Evolutionary conservation across 495 filamentous ascomycete genomes (phyloP), one percentile per base, ranked within the genome.

Genomic region (Schizothecium vesticola): DNA sequence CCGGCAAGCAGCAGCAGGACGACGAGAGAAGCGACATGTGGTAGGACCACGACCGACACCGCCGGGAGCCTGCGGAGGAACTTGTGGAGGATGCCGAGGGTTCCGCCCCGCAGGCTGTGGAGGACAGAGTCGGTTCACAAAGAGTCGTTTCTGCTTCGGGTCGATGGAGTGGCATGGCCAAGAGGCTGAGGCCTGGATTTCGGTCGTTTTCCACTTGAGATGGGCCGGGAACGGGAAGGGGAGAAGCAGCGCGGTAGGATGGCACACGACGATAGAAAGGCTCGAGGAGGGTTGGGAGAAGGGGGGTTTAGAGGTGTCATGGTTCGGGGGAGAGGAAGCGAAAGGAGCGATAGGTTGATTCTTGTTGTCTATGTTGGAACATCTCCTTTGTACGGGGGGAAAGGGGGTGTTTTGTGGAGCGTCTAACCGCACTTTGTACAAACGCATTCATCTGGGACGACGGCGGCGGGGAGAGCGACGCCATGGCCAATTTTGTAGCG

Each of bases 21-120:
- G 67, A 73, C 12, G 72, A 74, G 67, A 64, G 66, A 23, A 68
- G 59, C 66, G 72, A 77, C 36, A 75, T 74, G 75, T 77, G 74
- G 75, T 77, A 77, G 75, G 23, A 58, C 67, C 72, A 73, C 43
- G 19, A 51, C 65, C 61, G 36, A 56, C 28, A 6, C 10, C 26
- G 22, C 25, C 31, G 24, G 25, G 11, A 16, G 55, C 58, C 58
- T 16, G 63, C 58, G 21, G n/a, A 51, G 36, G 16, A 19, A 51
- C 36, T n/a, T 8, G 43, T 51, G 19, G 19, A 51, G 43, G 19
- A 51, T 8, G 5, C 16, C 6, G 16, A 51, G 16, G 16, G 43
- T 51, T 51, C 43, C 16, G 43, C 16, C 6, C 43, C 43, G 43
- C 43, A 51, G 43, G 43, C 43, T n/a, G 43, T n/a, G 43, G 43